Conservation (phyloP, 139 green algal genomes). For the Yamagishiella unicocca region DNA sequence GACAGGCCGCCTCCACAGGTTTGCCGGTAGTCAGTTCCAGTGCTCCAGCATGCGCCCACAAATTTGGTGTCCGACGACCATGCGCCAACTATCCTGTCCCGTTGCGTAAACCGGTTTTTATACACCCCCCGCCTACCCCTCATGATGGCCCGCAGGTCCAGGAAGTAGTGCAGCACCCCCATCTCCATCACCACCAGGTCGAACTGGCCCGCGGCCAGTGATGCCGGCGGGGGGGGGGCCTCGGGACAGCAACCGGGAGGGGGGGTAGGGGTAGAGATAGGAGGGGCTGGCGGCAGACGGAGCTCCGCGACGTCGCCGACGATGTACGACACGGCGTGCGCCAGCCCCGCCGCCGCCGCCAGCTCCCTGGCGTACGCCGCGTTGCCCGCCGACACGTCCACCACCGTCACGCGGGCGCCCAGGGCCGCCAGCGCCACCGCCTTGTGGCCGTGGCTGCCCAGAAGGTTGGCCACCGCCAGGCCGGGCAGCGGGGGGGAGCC, state of each 20-base stretch:
- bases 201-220: not conserved
- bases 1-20: too few species aligned
- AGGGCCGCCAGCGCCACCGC: conserved; percentile 36
- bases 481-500: not conserved
- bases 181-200: conserved; percentile 52
- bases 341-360: conserved; percentile 25
- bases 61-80: too few species aligned
- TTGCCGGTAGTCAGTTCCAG: too few species aligned
- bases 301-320: conserved; percentile 23
- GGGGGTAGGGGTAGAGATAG: too few species aligned
- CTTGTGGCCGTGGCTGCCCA: conserved; percentile 34
- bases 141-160: conserved; percentile 55
- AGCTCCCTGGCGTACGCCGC: not conserved
- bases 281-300: not conserved
- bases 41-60: too few species aligned
- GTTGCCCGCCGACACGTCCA: conserved; percentile 23
- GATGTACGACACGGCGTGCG: not conserved
- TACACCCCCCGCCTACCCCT: not conserved
- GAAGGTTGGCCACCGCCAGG: conserved; percentile 18
- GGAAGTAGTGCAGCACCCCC: conserved; percentile 67
- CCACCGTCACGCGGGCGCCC: not conserved
- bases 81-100: too few species aligned
- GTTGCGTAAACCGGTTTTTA: not conserved
- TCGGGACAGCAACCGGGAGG: too few species aligned
- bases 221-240: not conserved